phyloP scores from a whole-genome alignment of 805 yeast species.

The Danielia oregonensis region DNA sequence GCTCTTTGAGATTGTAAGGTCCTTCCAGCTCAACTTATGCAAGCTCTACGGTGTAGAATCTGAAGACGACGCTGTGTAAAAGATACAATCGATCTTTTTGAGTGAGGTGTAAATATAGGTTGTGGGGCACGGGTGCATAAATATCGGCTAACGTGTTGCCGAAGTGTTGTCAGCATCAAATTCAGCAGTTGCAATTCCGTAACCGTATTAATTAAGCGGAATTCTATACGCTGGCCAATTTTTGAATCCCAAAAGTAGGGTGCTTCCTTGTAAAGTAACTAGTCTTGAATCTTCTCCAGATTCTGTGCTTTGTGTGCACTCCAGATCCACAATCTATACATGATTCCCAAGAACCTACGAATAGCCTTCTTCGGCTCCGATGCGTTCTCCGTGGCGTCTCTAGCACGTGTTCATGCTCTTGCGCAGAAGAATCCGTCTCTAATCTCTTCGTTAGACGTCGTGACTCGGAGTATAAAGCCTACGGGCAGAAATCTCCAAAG shows the following conservation, averaged over 20 bases:
- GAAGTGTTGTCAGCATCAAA: no score
- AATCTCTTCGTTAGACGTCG: conserved; percentile 48
- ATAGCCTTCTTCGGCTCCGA: conserved; percentile 82
- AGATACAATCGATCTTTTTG: no score
- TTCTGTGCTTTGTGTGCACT: no score
- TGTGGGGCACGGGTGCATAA: no score
- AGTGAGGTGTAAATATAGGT: no score
- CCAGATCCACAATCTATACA: no score
- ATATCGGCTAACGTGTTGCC: no score
- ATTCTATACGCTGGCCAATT: neutral
- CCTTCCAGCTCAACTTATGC: no score
- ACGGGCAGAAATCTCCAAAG: conserved; percentile 55
- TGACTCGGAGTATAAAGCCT: conserved; percentile 60
- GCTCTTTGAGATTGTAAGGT: no score
- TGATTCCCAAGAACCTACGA: neutral
- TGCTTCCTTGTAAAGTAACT: neutral
- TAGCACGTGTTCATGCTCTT: conserved; percentile 35
- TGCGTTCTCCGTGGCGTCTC: conserved; percentile 56
- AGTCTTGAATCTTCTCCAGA: neutral
- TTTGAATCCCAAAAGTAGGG: neutral
- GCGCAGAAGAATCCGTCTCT: conserved; percentile 13
- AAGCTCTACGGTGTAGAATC: no score
- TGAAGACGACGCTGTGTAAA: no score
- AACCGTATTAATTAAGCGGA: neutral
- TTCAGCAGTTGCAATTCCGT: no score